Base-by-base conservation (phyloP, 1,284 basidiomycete species). In the Volvariella volvacea region DNA sequence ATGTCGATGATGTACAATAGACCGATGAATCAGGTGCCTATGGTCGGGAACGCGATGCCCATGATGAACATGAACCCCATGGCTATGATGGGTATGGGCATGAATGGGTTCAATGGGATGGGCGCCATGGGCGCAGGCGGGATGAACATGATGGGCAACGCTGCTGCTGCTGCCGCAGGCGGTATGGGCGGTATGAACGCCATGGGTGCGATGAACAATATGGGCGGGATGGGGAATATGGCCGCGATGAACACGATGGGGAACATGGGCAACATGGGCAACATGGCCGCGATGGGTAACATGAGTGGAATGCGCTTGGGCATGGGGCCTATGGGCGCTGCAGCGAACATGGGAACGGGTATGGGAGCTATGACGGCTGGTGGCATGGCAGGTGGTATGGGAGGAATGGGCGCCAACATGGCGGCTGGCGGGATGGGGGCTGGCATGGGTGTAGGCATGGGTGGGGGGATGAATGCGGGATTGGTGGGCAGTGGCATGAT, bases 1-100 rank as follows among this genome's bases (percentile, higher is more conserved):
- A 71, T 75, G 49, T 62, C 71, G 41, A 73, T 78, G 65, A 67
- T 74, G 52, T 71, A 77, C 56, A 76, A 79, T 45, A 73, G 78
- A 16, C 73, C 76, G 60, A 74, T 79, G 69, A 66, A 67, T 44
- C 74, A 78, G 52, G 70, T 76, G 52, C 69, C 68, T 3, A 65
- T 67, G 48, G 68, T 71, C 59, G 58, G 59, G 9, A 57, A 48
- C 6, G 52, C 49, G 41, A 61, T 63, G 57, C 54, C 59, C 4
- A 61, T 59, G 59, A 63, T 63, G 57, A 56, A 53, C 32, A 71
- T 73, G 64, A 68, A 67, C 46, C 66, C 65, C 15, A 69, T 68
- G 65, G 57, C 51, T n/a, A 65, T 66, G 61, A 63, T 17, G 72
- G 73, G 65, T 72, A 72, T 68, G 59, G 65, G 62, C 15, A 64